phyloP scores from a whole-genome alignment of 805 yeast species.

The Candida chilensis region DNA sequence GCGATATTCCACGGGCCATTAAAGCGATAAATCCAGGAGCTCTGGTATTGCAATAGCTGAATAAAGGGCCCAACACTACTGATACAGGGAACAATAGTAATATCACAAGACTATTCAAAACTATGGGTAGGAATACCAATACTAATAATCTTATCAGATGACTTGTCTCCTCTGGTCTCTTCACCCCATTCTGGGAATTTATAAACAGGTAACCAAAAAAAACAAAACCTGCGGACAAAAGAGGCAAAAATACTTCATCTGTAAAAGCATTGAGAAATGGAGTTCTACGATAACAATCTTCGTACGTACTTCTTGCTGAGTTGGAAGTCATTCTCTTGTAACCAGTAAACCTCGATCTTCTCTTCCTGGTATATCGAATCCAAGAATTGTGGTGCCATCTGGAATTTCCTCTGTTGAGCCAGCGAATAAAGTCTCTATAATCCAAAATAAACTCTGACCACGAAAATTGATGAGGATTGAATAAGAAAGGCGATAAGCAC shows the following conservation, averaged over 20 bases:
- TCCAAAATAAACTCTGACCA: slow-evolving; percentile 38
- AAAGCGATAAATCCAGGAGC: slow-evolving; percentile 28
- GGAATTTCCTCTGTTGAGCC: slow-evolving; percentile 79
- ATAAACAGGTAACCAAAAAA: slow-evolving; percentile 71
- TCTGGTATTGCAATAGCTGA: slow-evolving; percentile 18
- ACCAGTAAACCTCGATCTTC: slow-evolving; percentile 16
- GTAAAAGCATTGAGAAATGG: slow-evolving; percentile 7
- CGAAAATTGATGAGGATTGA: slow-evolving; percentile 46
- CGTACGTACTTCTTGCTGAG: not conserved
- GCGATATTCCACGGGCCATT: slow-evolving; percentile 23
- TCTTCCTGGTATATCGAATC: slow-evolving; percentile 48
- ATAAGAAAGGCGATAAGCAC: slow-evolving; percentile 40
- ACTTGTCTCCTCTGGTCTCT: slow-evolving; percentile 18
- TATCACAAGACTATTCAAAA: slow-evolving; percentile 23
- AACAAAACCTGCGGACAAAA: slow-evolving; percentile 7
- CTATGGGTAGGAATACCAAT: slow-evolving; percentile 42
- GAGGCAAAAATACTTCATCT: slow-evolving; percentile 10
- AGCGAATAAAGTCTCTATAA: slow-evolving; percentile 42
- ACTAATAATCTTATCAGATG: slow-evolving; percentile 54
- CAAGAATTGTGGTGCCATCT: slow-evolving; percentile 65
- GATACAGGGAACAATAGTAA: slow-evolving; percentile 22
- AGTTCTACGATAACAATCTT: slow-evolving; percentile 3
- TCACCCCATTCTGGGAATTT: slow-evolving; percentile 82
- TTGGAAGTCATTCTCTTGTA: slow-evolving; percentile 6
- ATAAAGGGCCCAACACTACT: slow-evolving; percentile 23